Evolutionary conservation across 116 monocot genomes (phyloP).

Genomic region (Zostera marina): DNA sequence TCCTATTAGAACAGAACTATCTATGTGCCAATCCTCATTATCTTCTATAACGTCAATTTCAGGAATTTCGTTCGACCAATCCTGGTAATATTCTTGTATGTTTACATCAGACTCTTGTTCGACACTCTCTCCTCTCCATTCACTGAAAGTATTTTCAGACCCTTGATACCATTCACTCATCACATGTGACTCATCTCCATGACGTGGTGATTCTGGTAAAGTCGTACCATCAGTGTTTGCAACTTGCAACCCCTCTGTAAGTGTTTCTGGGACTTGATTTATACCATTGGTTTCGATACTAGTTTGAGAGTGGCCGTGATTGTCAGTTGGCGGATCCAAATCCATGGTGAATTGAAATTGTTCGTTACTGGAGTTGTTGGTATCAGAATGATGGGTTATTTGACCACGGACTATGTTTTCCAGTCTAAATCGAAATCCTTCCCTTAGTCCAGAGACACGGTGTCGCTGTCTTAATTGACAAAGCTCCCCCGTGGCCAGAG

Average conservation of each 20-base stretch:
- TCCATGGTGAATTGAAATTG: conserved; percentile 11
- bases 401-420: conserved; percentile 41
- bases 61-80: conserved; percentile 33
- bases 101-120: conserved; percentile 39
- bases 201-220: conserved; percentile 23
- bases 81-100: conserved; percentile 42
- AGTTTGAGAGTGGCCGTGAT: conserved; percentile 14
- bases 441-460: conserved; percentile 46
- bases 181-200: conserved; percentile 13
- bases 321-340: conserved; percentile 17
- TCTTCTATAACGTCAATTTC: conserved; percentile 42
- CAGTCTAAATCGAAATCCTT: conserved; percentile 52
- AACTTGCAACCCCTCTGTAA: conserved; percentile 10
- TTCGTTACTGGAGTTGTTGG: conserved; percentile 10
- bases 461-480: conserved; percentile 33
- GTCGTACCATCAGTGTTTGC: conserved; percentile 11
- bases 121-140: conserved; percentile 23
- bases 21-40: conserved; percentile 57
- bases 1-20: conserved; percentile 28
- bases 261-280: conserved; percentile 9
- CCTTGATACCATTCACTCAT: conserved; percentile 17
- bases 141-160: conserved; percentile 15
- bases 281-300: conserved; percentile 14
- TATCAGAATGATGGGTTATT: conserved; percentile 20
- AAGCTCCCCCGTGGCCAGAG: conserved; percentile 37